Percentiles rank a stretch among this genome's conserved stretches.
Evolutionary conservation across 495 filamentous ascomycete species (phyloP).

Genomic region (Bacidia gigantensis): DNA sequence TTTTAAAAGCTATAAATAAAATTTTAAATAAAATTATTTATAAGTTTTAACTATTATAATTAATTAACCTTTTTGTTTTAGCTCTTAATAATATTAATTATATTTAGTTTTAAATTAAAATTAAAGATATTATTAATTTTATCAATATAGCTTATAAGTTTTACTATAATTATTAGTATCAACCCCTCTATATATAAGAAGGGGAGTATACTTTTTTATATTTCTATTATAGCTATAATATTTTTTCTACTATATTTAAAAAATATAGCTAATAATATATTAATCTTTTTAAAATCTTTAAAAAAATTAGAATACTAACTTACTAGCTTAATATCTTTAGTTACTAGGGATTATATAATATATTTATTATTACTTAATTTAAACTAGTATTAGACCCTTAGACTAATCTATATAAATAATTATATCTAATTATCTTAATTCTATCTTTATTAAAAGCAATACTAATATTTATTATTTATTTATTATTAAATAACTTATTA

Average conservation of each 20-base stretch:
- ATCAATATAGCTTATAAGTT: slow-evolving; percentile 5
- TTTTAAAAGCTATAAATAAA: background rate
- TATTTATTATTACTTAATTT: slow-evolving; percentile 5
- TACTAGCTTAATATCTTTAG: background rate
- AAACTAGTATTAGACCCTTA: background rate
- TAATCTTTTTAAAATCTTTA: slow-evolving; percentile 7
- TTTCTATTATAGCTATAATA: slow-evolving; percentile 6
- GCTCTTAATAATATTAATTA: background rate
- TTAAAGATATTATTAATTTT: background rate
- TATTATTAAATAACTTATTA: background rate
- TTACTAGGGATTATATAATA: slow-evolving; percentile 1
- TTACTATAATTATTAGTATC: slow-evolving; percentile 5
- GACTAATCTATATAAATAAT: background rate
- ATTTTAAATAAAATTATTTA: slow-evolving; percentile 1
- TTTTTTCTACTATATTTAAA: background rate
- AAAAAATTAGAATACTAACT: background rate
- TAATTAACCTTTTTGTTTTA: background rate
- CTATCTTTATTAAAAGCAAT: background rate
- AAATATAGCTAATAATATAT: slow-evolving; percentile 2
- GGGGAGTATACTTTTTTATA: background rate
- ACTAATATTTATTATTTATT: background rate
- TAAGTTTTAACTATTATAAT: background rate
- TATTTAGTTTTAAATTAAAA: background rate
- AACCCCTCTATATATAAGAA: slow-evolving; percentile 2
- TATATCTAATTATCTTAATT: background rate